A percentile compares a stretch with the other conserved stretches of the same genome.
Evolutionary conservation across 2,329 filamentous ascomycete genomes (phyloP).

Genomic region (Didymella exigua): DNA sequence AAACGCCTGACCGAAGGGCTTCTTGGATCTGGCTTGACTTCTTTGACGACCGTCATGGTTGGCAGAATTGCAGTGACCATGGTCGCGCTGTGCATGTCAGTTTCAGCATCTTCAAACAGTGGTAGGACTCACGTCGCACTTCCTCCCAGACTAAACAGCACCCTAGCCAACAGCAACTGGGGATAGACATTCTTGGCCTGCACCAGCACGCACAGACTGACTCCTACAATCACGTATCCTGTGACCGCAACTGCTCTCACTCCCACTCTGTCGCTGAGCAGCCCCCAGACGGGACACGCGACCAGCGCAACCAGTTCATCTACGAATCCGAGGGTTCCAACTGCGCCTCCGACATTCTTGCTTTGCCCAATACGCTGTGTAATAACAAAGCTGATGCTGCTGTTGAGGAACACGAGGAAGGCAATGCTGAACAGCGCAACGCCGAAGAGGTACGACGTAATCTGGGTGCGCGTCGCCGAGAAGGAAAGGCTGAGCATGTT

Average conservation of each 20-base stretch:
- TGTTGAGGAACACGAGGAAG: slow-evolving; percentile 89
- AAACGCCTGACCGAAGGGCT: slow-evolving; percentile 31
- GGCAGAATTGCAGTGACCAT: slow-evolving; percentile 98
- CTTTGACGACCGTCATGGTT: slow-evolving; percentile 59
- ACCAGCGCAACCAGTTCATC: slow-evolving; percentile 83
- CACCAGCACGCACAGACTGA: slow-evolving; percentile 79
- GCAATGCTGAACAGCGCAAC: slow-evolving; percentile 87
- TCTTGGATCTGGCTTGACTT: slow-evolving; percentile 32
- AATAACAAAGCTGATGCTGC: slow-evolving; percentile 81
- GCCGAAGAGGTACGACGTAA: slow-evolving; percentile 75
- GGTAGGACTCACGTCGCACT: slow-evolving; percentile 73
- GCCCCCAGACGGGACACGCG: slow-evolving; percentile 80
- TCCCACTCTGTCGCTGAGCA: slow-evolving; percentile 76
- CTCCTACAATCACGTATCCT: slow-evolving; percentile 81
- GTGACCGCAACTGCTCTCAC: slow-evolving; percentile 68
- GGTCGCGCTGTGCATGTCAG: slow-evolving; percentile 61
- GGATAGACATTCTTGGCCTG: slow-evolving; percentile 88
- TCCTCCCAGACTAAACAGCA: slow-evolving; percentile 88
- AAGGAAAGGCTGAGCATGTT: slow-evolving; percentile 52
- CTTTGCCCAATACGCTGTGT: slow-evolving; percentile 80
- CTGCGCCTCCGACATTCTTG: slow-evolving; percentile 75
- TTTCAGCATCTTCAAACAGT: neutral
- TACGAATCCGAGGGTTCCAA: slow-evolving; percentile 82
- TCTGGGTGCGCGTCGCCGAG: slow-evolving; percentile 63
- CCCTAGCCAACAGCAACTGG: slow-evolving; percentile 79